Percentiles rank a stretch among this genome's conserved stretches.
phyloP scores from a whole-genome alignment of 345 rosid genomes.

The Theobroma cacao region DNA sequence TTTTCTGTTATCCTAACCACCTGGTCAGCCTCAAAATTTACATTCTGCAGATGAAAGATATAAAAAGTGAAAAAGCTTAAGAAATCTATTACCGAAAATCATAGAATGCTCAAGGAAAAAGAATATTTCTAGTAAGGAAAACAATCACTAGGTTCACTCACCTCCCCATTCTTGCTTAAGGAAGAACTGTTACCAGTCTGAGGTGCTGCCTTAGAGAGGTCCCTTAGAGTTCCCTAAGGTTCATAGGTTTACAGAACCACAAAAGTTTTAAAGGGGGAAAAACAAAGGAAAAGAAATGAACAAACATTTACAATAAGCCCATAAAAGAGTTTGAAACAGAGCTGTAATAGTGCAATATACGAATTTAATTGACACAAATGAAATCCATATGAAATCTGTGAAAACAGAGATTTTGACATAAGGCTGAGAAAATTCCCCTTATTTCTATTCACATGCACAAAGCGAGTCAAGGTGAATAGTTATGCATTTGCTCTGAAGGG shows the following conservation, averaged over 20 bases:
- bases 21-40: conserved; percentile 39
- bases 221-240: conserved; percentile 56
- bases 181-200: conserved; percentile 34
- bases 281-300: not conserved
- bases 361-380: not conserved
- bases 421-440: not conserved
- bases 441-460: not conserved
- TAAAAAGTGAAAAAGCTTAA: not conserved
- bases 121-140: not conserved
- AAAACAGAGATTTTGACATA: not conserved
- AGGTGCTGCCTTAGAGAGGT: conserved; percentile 54
- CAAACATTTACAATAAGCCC: not conserved
- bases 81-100: not conserved
- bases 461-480: not conserved
- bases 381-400: not conserved
- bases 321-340: not conserved
- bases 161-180: conserved; percentile 36
- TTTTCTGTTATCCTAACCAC: conserved; percentile 27
- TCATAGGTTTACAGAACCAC: conserved; percentile 14
- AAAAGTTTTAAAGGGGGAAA: not conserved
- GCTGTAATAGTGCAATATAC: not conserved
- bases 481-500: not conserved
- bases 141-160: conserved; percentile 18
- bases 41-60: conserved; percentile 30
- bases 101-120: not conserved